Evolutionary conservation across 805 yeast genomes (phyloP).

Genomic region (Ogataea saltuana): DNA sequence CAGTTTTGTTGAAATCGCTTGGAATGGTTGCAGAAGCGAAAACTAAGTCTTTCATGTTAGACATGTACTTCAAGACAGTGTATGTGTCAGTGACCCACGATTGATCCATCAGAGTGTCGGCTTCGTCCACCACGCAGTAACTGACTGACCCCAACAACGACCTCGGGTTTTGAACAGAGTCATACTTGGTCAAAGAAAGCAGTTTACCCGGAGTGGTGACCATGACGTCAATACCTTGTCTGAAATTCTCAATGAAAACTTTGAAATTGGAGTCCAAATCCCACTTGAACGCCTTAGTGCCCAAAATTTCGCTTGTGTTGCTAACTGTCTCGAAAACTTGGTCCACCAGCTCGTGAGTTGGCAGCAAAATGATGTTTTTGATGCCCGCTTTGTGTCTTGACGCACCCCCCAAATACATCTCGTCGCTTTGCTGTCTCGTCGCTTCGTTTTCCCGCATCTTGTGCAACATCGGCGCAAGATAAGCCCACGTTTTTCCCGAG

Average conservation of each 20-base stretch:
- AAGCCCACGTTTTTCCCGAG: conserved; percentile 94
- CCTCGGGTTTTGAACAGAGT: conserved; percentile 35
- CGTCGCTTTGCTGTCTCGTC: conserved; percentile 39
- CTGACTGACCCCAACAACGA: conserved; percentile 46
- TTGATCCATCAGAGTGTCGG: conserved; percentile 86
- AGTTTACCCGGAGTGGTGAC: conserved; percentile 86
- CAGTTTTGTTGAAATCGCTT: conserved; percentile 62
- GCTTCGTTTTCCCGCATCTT: conserved; percentile 60
- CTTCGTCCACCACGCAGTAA: conserved; percentile 83
- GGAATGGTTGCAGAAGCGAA: conserved; percentile 94
- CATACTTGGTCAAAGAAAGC: conserved; percentile 33
- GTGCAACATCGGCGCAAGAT: conserved; percentile 73
- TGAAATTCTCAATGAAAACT: conserved; percentile 49
- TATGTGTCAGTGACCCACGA: conserved; percentile 73
- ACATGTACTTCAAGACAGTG: conserved; percentile 48
- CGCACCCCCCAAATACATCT: conserved; percentile 18
- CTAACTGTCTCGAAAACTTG: conserved; percentile 62
- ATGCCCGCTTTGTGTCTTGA: conserved; percentile 44
- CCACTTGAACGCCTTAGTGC: conserved; percentile 57
- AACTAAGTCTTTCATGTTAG: conserved; percentile 59
- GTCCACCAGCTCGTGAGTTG: conserved; percentile 84
- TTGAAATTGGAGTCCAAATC: conserved; percentile 57
- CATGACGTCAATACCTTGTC: conserved; percentile 67
- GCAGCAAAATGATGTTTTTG: conserved; percentile 75
- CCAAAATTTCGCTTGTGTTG: conserved; percentile 37